Evolutionary conservation across 768 basidiomycete species (phyloP).

Genomic region (Xanthoconium purpureum): DNA sequence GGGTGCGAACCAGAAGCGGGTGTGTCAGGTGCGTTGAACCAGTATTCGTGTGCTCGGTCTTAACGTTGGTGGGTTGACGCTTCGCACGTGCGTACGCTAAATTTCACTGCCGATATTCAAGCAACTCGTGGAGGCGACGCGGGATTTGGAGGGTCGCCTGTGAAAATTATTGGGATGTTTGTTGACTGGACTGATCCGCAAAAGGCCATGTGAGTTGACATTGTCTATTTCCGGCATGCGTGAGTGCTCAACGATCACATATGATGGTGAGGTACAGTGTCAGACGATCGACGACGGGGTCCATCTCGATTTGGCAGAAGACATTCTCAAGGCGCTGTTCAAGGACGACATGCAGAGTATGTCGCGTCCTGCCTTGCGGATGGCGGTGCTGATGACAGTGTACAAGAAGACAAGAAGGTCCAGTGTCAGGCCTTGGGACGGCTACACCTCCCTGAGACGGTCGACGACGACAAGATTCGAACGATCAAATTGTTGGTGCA

Average conservation of each 20-base stretch:
- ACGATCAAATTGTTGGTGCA: conserved; percentile 59
- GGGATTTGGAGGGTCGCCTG: conserved; percentile 65
- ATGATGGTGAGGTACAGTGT: conserved; percentile 44
- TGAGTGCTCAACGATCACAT: background rate
- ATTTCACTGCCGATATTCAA: conserved; percentile 70
- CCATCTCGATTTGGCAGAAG: conserved; percentile 55
- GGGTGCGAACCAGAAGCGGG: conserved; percentile 65
- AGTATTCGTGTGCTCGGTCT: too few species aligned
- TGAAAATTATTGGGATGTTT: conserved; percentile 73
- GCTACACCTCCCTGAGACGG: conserved; percentile 62
- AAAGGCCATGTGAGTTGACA: conserved; percentile 51
- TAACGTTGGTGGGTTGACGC: too few species aligned
- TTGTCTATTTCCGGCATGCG: too few species aligned
- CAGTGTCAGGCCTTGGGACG: conserved; percentile 63
- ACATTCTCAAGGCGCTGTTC: conserved; percentile 48
- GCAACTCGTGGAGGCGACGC: conserved; percentile 52
- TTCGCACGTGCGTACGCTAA: conserved; percentile 34
- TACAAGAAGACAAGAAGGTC: conserved; percentile 57
- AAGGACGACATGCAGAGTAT: conserved; percentile 51
- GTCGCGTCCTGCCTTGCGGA: conserved; percentile 21
- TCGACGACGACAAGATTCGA: conserved; percentile 67
- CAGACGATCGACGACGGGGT: conserved; percentile 40
- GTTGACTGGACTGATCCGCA: conserved; percentile 87
- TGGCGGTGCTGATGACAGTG: background rate
- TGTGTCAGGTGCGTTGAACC: conserved; percentile 44